Evolutionary conservation across 2,329 filamentous ascomycete genomes (phyloP), one percentile per base, ranked within the genome.

Genomic region (Coniochaeta pulveracea): DNA sequence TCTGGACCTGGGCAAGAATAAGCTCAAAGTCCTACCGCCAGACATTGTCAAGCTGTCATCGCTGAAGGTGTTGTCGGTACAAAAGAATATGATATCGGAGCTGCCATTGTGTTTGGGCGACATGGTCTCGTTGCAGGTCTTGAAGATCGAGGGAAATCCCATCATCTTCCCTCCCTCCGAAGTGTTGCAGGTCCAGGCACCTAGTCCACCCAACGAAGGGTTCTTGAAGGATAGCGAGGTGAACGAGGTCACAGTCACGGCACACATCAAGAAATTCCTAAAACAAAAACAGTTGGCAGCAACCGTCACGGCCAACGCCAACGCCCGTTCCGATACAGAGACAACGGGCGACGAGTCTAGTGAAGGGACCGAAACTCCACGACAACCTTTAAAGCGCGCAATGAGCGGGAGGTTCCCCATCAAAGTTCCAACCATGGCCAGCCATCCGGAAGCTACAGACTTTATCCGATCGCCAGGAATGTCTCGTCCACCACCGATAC

Each of bases 141-240:
- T 96, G 36, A 94, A 93, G 55, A 74, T 95, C 22, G 82, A 89
- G 37, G 85, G 85, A 28, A 95, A 95, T 46, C 84, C 84, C 7
- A 72, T 95, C 37, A 72, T 69, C 37, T 89, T 89, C 46, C 86
- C 86, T 4, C 80, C 84, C 11, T 74, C 69, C 45, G 76, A 81
- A 43, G 66, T 80, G 10, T 54, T 85, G 17, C 74, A 79, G 44
- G 60, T 72, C 9, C 67, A 69, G 46, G 63, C 66, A 12, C 58
- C 58, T 25, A 74, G 62, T 31, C 69, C 70, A 12, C 64, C 71
- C 2, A 71, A 72, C 43, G 70, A 75, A 23, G 62, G 63, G 3
- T 56, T 61, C 10, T 44, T 64, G 26, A 73, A 75, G 40, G 78
- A 83, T 44, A 72, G 64, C 36, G 79, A 84, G 45, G 67, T 77